A percentile compares a stretch with the other conserved stretches of the same genome.
These are phyloP conservation scores for Pestalotiopsis sp. DNA, from an alignment of 2,329 filamentous ascomycete species.

Conservation along the genomic window DNA sequence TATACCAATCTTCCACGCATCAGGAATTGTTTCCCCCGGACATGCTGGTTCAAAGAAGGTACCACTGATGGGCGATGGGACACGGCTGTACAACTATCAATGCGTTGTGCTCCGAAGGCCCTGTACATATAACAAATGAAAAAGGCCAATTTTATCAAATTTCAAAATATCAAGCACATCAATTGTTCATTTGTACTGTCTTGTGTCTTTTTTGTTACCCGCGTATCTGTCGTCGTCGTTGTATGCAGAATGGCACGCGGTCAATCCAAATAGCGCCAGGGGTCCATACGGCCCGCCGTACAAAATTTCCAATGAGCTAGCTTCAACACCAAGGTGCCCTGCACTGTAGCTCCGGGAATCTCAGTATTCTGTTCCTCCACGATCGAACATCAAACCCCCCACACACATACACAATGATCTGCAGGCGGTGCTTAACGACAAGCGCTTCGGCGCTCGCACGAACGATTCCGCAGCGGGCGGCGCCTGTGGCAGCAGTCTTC, in stretches of 20 bases:
- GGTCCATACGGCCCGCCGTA: constrained; percentile 13
- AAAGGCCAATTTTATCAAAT: not conserved
- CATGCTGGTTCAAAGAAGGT: not conserved
- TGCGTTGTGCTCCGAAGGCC: not conserved
- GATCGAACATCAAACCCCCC: not conserved
- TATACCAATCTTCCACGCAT: not conserved
- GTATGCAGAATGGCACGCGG: not conserved
- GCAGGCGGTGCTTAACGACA: constrained; percentile 51
- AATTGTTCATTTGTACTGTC: not conserved
- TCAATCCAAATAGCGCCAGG: not conserved
- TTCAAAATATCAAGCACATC: not conserved
- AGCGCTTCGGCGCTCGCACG: constrained; percentile 37
- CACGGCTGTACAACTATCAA: not conserved
- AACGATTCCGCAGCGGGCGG: not conserved
- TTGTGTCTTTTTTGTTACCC: not conserved
- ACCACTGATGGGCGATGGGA: not conserved
- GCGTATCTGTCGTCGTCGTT: not conserved
- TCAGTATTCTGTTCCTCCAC: not conserved
- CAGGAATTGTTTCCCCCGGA: not conserved
- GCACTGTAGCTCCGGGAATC: not conserved
- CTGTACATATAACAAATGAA: not conserved
- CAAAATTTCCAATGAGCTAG: constrained; percentile 15
- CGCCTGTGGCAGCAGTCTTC: not conserved
- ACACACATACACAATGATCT: constrained; percentile 38
- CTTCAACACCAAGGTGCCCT: constrained; percentile 10